phyloP scores from a whole-genome alignment of 345 rosid species.

The Anastatica hierochuntica region DNA sequence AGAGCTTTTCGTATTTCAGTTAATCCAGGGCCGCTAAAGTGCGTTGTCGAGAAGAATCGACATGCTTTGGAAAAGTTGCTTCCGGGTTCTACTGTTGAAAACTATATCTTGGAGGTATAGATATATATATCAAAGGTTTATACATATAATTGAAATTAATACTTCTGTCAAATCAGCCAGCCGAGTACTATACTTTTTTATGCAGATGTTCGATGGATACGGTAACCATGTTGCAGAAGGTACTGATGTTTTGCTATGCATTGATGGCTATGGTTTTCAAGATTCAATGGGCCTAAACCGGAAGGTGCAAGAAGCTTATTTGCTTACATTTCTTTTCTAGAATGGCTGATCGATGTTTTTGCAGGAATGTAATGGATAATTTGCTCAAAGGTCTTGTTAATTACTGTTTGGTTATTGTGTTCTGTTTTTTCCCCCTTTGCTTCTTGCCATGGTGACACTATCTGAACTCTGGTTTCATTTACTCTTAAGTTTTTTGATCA shows the following conservation, averaged over 20 bases:
- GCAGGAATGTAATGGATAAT: too few species aligned
- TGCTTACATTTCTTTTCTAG: too few species aligned
- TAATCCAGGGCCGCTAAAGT: slow-evolving; percentile 35
- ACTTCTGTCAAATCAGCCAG: too few species aligned
- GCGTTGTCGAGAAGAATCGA: slow-evolving; percentile 16
- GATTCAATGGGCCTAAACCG: slow-evolving; percentile 25
- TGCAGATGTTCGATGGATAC: slow-evolving; percentile 49
- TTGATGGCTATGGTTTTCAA: slow-evolving; percentile 36
- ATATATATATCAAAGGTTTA: too few species aligned
- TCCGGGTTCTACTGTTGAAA: slow-evolving; percentile 33
- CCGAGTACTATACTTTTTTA: not conserved
- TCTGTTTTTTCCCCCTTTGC: too few species aligned
- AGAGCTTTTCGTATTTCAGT: slow-evolving; percentile 27
- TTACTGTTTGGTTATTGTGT: too few species aligned
- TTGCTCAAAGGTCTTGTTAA: too few species aligned
- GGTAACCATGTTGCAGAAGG: slow-evolving; percentile 44
- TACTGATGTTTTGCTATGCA: slow-evolving; percentile 27
- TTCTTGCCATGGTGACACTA: too few species aligned
- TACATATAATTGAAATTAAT: too few species aligned
- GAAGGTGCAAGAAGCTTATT: slow-evolving; percentile 31
- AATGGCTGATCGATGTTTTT: too few species aligned
- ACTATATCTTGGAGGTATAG: slow-evolving; percentile 41
- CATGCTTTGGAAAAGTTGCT: slow-evolving; percentile 22
- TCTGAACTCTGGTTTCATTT: not conserved
- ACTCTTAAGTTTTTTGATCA: not conserved